Evolutionary conservation across 345 rosid genomes (phyloP).

Genomic region (Turnera subulata): DNA sequence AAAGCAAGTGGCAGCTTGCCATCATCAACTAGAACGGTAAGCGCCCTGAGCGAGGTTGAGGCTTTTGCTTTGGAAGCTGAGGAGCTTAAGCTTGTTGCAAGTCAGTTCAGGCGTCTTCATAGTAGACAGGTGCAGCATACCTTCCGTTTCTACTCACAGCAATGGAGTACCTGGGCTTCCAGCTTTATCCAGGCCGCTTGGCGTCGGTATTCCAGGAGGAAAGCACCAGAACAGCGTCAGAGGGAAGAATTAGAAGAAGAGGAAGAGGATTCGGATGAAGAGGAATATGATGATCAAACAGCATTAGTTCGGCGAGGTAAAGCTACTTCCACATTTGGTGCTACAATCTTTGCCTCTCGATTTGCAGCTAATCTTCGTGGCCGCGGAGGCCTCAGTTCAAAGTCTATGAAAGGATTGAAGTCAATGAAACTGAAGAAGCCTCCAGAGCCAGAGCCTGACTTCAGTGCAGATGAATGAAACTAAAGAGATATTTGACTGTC

Average conservation of each 20-base stretch:
- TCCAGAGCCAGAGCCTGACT: slow-evolving; percentile 79
- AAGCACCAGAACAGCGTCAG: slow-evolving; percentile 46
- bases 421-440: slow-evolving; percentile 59
- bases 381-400: slow-evolving; percentile 28
- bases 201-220: slow-evolving; percentile 62
- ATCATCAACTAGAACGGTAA: slow-evolving; percentile 58
- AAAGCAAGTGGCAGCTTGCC: slow-evolving; percentile 58
- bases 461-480: slow-evolving; percentile 11
- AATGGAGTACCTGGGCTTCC: slow-evolving; percentile 95
- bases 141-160: slow-evolving; percentile 86
- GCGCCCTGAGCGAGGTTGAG: slow-evolving; percentile 72
- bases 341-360: slow-evolving; percentile 67
- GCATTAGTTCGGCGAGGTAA: slow-evolving; percentile 20
- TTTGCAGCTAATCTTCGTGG: slow-evolving; percentile 74
- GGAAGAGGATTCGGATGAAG: slow-evolving; percentile 16
- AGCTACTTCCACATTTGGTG: slow-evolving; percentile 35
- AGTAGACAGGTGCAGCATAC: slow-evolving; percentile 83
- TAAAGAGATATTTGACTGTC: no score
- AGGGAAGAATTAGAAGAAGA: slow-evolving; percentile 51
- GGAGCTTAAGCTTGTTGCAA: slow-evolving; percentile 77
- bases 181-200: slow-evolving; percentile 77
- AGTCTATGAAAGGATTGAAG: slow-evolving; percentile 26
- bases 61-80: slow-evolving; percentile 86
- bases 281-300: slow-evolving; percentile 27
- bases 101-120: slow-evolving; percentile 86